These are phyloP conservation scores for Logfia minima DNA, from an alignment of 129 eudicot species.

Conservation along the genomic window DNA sequence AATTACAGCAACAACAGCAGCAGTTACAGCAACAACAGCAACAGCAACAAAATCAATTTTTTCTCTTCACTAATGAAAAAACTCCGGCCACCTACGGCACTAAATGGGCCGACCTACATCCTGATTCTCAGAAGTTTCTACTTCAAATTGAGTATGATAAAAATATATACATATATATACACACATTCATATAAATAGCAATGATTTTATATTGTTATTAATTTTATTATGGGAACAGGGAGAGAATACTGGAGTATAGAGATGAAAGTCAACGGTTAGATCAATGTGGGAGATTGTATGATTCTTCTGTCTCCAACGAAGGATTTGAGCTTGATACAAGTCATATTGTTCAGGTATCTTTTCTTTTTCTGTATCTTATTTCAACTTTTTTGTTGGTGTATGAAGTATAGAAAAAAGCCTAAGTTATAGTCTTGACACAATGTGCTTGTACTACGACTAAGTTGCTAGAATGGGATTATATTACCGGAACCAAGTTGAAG, in stretches of 20 bases:
- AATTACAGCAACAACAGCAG: conserved; percentile 43
- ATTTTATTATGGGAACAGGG: conserved; percentile 44
- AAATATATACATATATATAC: not conserved
- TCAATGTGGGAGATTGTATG: conserved; percentile 87
- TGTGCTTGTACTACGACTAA: not conserved
- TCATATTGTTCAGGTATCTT: conserved; percentile 25
- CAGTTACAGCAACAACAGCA: conserved; percentile 44
- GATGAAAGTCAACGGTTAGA: conserved; percentile 95
- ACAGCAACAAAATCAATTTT: conserved; percentile 62
- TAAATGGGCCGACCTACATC: conserved; percentile 94
- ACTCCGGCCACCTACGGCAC: conserved; percentile 80
- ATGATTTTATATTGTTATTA: not conserved
- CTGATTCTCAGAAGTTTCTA: conserved; percentile 89
- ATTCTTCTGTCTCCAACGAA: conserved; percentile 74
- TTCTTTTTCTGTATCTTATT: not conserved
- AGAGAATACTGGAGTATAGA: conserved; percentile 82
- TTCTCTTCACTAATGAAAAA: conserved; percentile 72
- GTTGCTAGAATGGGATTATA: not conserved
- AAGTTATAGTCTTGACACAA: not conserved
- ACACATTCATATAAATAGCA: not conserved
- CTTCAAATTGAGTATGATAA: conserved; percentile 72
- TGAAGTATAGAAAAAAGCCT: not conserved
- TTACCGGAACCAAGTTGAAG: not conserved
- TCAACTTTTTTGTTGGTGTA: not conserved
- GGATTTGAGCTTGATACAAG: conserved; percentile 91